Conservation (phyloP, 2,329 filamentous ascomycete genomes). For the Colletotrichum sp. region DNA sequence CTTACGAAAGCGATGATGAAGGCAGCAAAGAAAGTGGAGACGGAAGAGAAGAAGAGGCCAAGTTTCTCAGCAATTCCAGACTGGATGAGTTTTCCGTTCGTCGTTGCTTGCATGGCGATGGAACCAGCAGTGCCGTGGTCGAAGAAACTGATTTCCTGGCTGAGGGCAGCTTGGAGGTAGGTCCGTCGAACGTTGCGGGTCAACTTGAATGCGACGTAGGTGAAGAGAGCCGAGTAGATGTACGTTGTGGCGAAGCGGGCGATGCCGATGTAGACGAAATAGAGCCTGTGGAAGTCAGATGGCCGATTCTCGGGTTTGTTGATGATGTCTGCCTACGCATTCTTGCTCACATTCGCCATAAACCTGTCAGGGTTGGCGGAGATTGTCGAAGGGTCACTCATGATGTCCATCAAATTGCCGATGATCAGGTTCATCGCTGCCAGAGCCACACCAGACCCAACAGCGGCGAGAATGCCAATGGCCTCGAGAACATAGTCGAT, state of each 20-base stretch:
- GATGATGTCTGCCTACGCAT: background rate
- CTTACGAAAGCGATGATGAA: slow-evolving; percentile 39
- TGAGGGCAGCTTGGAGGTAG: slow-evolving; percentile 55
- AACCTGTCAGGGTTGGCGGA: slow-evolving; percentile 21
- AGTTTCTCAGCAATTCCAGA: slow-evolving; percentile 40
- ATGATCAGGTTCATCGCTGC: slow-evolving; percentile 33
- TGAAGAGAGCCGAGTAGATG: slow-evolving; percentile 45
- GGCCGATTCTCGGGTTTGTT: background rate
- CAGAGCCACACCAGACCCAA: slow-evolving; percentile 29
- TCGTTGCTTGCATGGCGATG: slow-evolving; percentile 43
- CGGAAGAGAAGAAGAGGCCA: slow-evolving; percentile 34
- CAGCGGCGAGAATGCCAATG: slow-evolving; percentile 26
- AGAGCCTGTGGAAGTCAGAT: slow-evolving; percentile 20
- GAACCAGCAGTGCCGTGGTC: slow-evolving; percentile 45
- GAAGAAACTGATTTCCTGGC: slow-evolving; percentile 55
- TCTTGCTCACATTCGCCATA: slow-evolving; percentile 15
- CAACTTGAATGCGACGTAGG: slow-evolving; percentile 53
- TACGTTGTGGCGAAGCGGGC: slow-evolving; percentile 24
- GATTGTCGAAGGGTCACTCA: slow-evolving; percentile 22
- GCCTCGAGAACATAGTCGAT: slow-evolving; percentile 27
- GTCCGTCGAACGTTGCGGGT: slow-evolving; percentile 51
- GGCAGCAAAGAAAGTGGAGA: slow-evolving; percentile 37
- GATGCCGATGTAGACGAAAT: slow-evolving; percentile 32
- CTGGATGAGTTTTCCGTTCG: slow-evolving; percentile 41
- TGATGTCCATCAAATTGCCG: slow-evolving; percentile 29